phyloP scores from a whole-genome alignment of 805 yeast genomes.

The Grigorovia transvaalensis region DNA sequence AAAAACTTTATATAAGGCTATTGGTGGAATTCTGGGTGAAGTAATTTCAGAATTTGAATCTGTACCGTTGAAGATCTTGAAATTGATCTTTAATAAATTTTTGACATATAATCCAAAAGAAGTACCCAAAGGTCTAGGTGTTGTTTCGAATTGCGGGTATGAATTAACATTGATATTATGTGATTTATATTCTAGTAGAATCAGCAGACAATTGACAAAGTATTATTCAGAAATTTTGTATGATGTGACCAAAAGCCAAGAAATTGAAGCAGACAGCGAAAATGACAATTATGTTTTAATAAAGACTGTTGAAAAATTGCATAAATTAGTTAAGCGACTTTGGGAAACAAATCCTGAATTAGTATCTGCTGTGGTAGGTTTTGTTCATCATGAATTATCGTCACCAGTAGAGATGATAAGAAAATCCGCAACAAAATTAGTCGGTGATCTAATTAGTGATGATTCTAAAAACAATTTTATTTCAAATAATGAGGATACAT shows the following conservation, averaged over 20 bases:
- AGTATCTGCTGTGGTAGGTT: slow-evolving; percentile 62
- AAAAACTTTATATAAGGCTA: slow-evolving; percentile 45
- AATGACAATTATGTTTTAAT: slow-evolving; percentile 6
- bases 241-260: slow-evolving; percentile 30
- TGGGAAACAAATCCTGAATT: slow-evolving; percentile 77
- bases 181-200: slow-evolving; percentile 55
- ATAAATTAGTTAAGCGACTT: slow-evolving; percentile 49
- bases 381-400: slow-evolving; percentile 67
- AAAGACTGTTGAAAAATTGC: slow-evolving; percentile 49
- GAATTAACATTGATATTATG: slow-evolving; percentile 59
- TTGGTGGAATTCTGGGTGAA: slow-evolving; percentile 65
- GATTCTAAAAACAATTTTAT: slow-evolving; percentile 47
- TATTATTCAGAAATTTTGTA: slow-evolving; percentile 68
- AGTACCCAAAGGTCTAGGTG: slow-evolving; percentile 23
- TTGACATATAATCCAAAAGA: slow-evolving; percentile 28
- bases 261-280: slow-evolving; percentile 7
- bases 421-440: slow-evolving; percentile 57
- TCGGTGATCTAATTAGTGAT: slow-evolving; percentile 52
- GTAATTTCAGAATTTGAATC: slow-evolving; percentile 60
- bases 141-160: slow-evolving; percentile 44
- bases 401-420: slow-evolving; percentile 60
- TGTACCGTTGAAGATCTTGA: slow-evolving; percentile 50
- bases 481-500: slow-evolving; percentile 47
- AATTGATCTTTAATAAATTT: slow-evolving; percentile 56
- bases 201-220: slow-evolving; percentile 68